Conservation (phyloP, 805 yeast genomes). For the Schwanniomyces sp. region DNA sequence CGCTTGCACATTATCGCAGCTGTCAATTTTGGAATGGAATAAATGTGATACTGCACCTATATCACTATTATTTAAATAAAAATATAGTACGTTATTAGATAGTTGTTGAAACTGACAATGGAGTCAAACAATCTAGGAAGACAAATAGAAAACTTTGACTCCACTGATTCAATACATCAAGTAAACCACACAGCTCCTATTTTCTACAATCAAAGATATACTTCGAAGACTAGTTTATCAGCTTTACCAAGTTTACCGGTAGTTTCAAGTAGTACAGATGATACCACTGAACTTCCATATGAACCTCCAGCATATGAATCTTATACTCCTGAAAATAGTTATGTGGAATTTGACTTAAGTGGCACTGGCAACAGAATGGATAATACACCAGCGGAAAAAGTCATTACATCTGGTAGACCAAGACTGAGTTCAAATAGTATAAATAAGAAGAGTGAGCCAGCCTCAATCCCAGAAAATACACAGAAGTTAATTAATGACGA, state of each 20-base stretch:
- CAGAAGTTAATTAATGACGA: slow-evolving; percentile 16
- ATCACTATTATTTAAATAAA: neutral
- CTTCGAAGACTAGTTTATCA: slow-evolving; percentile 18
- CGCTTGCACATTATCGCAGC: neutral
- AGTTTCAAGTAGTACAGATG: neutral
- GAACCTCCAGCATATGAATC: neutral
- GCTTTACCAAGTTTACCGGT: slow-evolving; percentile 22
- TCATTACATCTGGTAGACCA: neutral
- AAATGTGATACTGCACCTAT: neutral
- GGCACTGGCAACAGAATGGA: slow-evolving; percentile 1
- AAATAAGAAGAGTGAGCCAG: neutral
- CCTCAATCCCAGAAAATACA: neutral
- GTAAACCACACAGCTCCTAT: neutral
- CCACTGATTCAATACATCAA: neutral
- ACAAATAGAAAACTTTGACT: neutral
- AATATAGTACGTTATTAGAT: neutral
- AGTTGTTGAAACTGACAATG: neutral
- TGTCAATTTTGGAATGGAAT: neutral
- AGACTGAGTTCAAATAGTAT: neutral
- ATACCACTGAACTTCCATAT: neutral
- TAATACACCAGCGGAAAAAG: slow-evolving; percentile 4
- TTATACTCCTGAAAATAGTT: slow-evolving; percentile 13
- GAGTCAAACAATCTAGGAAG: neutral
- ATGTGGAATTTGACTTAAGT: slow-evolving; percentile 31
- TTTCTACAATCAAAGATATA: slow-evolving; percentile 3